These are phyloP conservation scores for Metschnikowia chrysomelidarum DNA, from an alignment of 805 yeast genomes.

Conservation along the genomic window DNA sequence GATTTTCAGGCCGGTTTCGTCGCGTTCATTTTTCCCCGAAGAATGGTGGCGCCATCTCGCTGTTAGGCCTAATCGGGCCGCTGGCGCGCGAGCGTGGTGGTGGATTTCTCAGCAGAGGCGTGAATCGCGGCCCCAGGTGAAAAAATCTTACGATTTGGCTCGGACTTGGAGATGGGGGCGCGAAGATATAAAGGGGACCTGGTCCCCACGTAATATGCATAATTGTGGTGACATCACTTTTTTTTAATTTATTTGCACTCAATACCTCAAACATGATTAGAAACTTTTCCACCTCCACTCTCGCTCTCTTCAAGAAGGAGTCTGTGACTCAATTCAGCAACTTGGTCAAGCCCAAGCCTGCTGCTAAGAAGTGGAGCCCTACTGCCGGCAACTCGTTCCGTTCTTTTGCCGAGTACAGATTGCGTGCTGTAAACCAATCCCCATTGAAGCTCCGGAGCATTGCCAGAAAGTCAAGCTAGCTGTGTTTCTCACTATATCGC, in stretches of 20 bases:
- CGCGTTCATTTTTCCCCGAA: no score
- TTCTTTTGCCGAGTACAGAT: constrained; percentile 45
- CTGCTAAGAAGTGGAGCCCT: constrained; percentile 35
- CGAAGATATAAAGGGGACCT: constrained; percentile 5
- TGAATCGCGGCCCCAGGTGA: no score
- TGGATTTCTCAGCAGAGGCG: no score
- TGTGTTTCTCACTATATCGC: no score
- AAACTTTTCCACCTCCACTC: constrained; percentile 23
- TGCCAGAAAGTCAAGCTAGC: constrained; percentile 12
- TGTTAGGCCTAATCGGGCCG: no score
- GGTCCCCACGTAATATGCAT: constrained; percentile 1
- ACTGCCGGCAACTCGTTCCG: constrained; percentile 40
- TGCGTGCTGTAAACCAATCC: constrained; percentile 39
- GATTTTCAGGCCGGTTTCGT: no score
- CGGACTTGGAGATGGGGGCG: no score
- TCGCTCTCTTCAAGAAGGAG: constrained; percentile 29
- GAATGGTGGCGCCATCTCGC: no score
- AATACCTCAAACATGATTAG: constrained; percentile 18
- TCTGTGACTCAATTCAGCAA: constrained; percentile 26
- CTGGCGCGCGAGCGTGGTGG: no score
- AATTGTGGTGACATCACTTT: no score
- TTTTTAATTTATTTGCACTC: no score
- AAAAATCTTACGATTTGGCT: no score
- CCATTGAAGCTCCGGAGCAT: constrained; percentile 33
- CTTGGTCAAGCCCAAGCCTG: constrained; percentile 22